These are phyloP conservation scores for Fusarium pseudograminearum DNA, from an alignment of 2,329 filamentous ascomycete species.

Conservation along the genomic window DNA sequence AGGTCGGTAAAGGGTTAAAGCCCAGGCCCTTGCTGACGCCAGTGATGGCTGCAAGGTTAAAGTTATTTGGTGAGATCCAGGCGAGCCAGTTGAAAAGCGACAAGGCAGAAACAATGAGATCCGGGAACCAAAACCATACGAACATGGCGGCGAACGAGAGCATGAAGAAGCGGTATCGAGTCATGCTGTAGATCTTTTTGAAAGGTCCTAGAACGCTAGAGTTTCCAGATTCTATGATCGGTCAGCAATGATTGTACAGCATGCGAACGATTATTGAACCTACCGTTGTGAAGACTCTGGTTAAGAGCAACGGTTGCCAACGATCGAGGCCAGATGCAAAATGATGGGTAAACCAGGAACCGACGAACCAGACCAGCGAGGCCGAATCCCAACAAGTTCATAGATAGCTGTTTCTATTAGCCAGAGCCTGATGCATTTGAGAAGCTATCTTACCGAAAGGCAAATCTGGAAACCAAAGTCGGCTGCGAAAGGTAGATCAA, in stretches of 20 bases:
- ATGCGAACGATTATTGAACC: accelerated
- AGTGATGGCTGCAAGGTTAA: constrained; percentile 57
- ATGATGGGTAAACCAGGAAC: constrained; percentile 63
- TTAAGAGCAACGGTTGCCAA: constrained; percentile 44
- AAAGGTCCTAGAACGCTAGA: constrained; percentile 30
- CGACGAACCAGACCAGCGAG: constrained; percentile 63
- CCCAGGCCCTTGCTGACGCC: constrained; percentile 57
- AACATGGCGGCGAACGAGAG: constrained; percentile 39
- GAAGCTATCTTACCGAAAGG: constrained; percentile 5
- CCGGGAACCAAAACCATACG: constrained; percentile 44
- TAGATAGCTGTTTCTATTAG: constrained; percentile 13
- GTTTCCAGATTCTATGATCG: constrained; percentile 6
- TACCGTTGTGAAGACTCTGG: constrained; percentile 38
- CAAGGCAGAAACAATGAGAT: constrained; percentile 31
- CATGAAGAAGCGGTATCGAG: constrained; percentile 40
- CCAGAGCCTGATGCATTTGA: accelerated
- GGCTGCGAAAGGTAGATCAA: constrained; percentile 37
- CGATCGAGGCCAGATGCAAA: constrained; percentile 52
- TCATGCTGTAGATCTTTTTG: constrained; percentile 37
- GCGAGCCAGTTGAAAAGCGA: constrained; percentile 65
- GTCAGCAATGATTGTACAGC: accelerated
- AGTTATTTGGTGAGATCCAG: constrained; percentile 64
- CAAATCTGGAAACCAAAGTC: constrained; percentile 53
- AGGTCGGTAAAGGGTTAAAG: constrained; percentile 63
- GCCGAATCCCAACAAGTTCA: constrained; percentile 64